A percentile compares a stretch with the other conserved stretches of the same genome.
phyloP scores from a whole-genome alignment of 176 grass and related monocot species.

The Zizania latifolia region DNA sequence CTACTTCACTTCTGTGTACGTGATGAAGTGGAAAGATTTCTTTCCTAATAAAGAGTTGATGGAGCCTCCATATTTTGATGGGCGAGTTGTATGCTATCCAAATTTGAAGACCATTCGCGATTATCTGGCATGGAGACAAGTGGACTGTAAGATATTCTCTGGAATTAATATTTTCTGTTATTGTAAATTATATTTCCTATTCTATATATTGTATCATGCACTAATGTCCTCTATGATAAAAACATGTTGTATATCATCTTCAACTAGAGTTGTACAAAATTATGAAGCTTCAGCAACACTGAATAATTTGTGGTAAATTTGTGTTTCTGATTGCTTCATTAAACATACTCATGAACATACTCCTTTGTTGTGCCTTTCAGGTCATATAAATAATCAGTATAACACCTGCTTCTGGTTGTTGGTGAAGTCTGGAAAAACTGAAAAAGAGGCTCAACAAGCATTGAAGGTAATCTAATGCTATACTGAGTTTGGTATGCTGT shows the following conservation, averaged over 20 bases:
- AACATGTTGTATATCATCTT: background rate
- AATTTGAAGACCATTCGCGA: slow-evolving; percentile 56
- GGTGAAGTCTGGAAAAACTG: slow-evolving; percentile 74
- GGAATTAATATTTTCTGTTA: background rate
- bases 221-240: slow-evolving; percentile 7
- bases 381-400: slow-evolving; percentile 84
- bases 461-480: slow-evolving; percentile 46
- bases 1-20: slow-evolving; percentile 69
- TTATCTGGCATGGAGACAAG: slow-evolving; percentile 87
- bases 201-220: background rate
- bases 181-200: background rate
- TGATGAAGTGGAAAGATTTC: slow-evolving; percentile 73
- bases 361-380: slow-evolving; percentile 29
- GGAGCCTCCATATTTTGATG: slow-evolving; percentile 74
- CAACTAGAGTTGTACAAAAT: background rate
- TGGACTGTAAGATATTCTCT: slow-evolving; percentile 64
- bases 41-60: slow-evolving; percentile 66
- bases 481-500: background rate
- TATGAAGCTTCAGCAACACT: background rate
- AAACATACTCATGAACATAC: background rate
- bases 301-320: background rate
- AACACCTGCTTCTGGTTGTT: slow-evolving; percentile 79
- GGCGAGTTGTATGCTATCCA: slow-evolving; percentile 79
- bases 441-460: slow-evolving; percentile 51
- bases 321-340: background rate